Evolutionary conservation across 139 green algal genomes (phyloP).

Genomic region (Tetradesmus obliquus): DNA sequence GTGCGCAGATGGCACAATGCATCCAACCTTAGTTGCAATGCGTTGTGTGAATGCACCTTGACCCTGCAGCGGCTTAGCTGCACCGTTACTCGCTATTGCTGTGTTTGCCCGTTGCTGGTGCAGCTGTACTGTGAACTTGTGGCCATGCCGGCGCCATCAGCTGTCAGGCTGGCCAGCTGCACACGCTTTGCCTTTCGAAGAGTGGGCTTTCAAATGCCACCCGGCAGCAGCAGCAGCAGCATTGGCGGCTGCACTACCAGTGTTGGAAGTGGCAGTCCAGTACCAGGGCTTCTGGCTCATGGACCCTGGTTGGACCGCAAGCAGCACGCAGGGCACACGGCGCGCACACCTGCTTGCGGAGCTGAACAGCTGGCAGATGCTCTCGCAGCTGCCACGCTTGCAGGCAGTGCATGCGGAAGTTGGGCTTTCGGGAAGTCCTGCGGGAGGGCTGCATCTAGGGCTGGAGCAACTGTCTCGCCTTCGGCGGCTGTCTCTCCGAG

Average conservation of each 20-base stretch:
- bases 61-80: too few species aligned
- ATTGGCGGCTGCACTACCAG: background rate
- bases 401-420: background rate
- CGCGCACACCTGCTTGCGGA: background rate
- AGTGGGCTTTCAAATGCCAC: background rate
- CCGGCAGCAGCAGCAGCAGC: background rate
- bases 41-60: too few species aligned
- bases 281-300: too few species aligned
- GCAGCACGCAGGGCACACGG: too few species aligned
- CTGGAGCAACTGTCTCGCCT: background rate
- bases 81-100: too few species aligned
- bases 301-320: too few species aligned
- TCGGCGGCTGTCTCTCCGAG: background rate
- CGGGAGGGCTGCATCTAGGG: background rate
- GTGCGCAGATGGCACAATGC: background rate
- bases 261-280: background rate
- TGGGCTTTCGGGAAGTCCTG: too few species aligned
- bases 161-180: background rate
- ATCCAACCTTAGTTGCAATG: too few species aligned
- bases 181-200: background rate
- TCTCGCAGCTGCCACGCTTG: background rate
- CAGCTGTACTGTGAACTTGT: background rate
- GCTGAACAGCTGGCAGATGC: background rate
- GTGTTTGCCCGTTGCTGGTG: background rate
- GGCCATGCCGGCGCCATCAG: background rate